A percentile compares a stretch with the other conserved stretches of the same genome.
Conservation (phyloP, 2,329 filamentous ascomycete genomes). For the Neurospora crassa region DNA sequence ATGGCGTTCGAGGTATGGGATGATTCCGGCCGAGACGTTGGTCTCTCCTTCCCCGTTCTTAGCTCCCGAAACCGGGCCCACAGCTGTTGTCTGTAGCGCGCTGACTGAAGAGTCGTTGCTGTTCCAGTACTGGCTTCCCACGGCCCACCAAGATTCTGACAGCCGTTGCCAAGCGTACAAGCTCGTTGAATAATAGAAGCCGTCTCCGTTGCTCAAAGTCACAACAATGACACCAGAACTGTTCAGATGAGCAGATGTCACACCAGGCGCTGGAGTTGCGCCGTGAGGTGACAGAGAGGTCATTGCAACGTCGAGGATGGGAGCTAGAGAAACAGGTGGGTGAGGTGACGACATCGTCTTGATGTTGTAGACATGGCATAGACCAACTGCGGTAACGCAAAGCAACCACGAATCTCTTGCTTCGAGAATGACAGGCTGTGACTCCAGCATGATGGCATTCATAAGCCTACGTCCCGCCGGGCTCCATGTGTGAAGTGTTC, state of each 20-base stretch:
- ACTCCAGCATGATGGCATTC: conserved; percentile 78
- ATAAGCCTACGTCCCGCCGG: conserved; percentile 79
- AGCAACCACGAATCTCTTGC: conserved; percentile 83
- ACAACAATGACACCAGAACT: conserved; percentile 77
- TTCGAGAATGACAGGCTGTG: conserved; percentile 89
- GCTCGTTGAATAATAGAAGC: conserved; percentile 75
- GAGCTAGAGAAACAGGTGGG: conserved; percentile 79
- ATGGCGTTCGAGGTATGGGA: conserved; percentile 86
- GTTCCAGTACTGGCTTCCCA: conserved; percentile 98
- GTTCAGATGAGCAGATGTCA: conserved; percentile 88
- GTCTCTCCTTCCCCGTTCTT: conserved; percentile 35
- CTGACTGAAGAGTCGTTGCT: conserved; percentile 85
- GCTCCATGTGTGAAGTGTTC: conserved; percentile 82
- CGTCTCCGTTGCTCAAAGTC: conserved; percentile 90
- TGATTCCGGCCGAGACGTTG: conserved; percentile 77
- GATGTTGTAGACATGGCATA: conserved; percentile 91
- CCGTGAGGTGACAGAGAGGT: conserved; percentile 68
- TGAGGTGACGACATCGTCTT: conserved; percentile 75
- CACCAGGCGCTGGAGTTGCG: conserved; percentile 66
- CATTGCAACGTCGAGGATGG: conserved; percentile 78
- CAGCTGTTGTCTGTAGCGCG: conserved; percentile 63
- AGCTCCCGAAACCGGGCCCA: conserved; percentile 44
- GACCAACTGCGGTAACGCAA: conserved; percentile 77
- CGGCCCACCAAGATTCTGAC: conserved; percentile 97
- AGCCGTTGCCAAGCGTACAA: conserved; percentile 92